Evolutionary conservation across 2,329 filamentous ascomycete genomes (phyloP).

Genomic region (Arthrocladium fulminans): DNA sequence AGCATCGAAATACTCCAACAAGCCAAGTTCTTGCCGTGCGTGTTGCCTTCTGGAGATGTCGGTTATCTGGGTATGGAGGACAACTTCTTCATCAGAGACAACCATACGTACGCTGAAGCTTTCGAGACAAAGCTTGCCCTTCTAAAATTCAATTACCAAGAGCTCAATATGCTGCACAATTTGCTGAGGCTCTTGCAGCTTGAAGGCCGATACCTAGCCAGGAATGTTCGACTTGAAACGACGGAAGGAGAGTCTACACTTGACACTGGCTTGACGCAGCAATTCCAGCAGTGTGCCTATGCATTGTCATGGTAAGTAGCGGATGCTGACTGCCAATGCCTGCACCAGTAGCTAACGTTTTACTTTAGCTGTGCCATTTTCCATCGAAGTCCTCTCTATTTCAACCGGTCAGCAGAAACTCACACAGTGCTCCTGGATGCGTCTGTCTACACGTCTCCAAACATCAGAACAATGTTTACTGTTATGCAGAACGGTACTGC

Average conservation of each 20-base stretch:
- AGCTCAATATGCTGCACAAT: conserved; percentile 11
- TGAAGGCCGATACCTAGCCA: conserved; percentile 11
- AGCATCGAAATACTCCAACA: conserved; percentile 7
- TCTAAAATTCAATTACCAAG: conserved; percentile 13
- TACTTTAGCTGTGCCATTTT: conserved; percentile 13
- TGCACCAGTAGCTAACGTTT: not conserved
- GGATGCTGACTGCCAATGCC: not conserved
- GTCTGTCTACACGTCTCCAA: conserved; percentile 9
- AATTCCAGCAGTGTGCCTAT: conserved; percentile 12
- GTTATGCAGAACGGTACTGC: conserved; percentile 7
- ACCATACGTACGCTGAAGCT: conserved; percentile 9
- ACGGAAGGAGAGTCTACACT: conserved; percentile 3
- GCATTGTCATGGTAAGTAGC: conserved; percentile 14
- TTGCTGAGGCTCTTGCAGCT: conserved; percentile 12
- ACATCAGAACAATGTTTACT: conserved; percentile 11
- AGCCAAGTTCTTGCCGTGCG: conserved; percentile 12
- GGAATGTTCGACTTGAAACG: conserved; percentile 10
- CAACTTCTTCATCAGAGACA: conserved; percentile 13
- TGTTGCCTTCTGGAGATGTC: conserved; percentile 2
- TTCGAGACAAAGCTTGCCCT: conserved; percentile 10
- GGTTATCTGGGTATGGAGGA: conserved; percentile 7
- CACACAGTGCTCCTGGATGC: conserved; percentile 9
- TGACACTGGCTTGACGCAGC: conserved; percentile 6
- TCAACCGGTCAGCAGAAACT: conserved; percentile 6
- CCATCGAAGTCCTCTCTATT: conserved; percentile 13